These are phyloP conservation scores for Apophysomyces sp. DNA, from an alignment of 371 early-diverging fungal genomes.

Conservation along the genomic window DNA sequence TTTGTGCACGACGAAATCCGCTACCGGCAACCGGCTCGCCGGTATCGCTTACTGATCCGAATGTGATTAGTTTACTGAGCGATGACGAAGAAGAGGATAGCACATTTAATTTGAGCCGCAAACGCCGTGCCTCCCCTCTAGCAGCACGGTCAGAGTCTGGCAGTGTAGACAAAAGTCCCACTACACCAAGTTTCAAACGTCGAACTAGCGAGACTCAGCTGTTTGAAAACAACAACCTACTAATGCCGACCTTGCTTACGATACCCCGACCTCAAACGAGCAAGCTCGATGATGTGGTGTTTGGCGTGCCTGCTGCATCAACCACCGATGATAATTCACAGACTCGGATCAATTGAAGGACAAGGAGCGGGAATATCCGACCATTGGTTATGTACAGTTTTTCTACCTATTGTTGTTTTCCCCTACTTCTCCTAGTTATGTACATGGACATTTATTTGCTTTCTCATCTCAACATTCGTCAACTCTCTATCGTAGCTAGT, in stretches of 20 bases:
- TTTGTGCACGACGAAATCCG: background rate
- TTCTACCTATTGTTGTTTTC: background rate
- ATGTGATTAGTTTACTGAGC: slow-evolving; percentile 38
- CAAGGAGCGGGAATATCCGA: background rate
- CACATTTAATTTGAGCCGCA: background rate
- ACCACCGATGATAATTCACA: background rate
- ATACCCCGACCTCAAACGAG: background rate
- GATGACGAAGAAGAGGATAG: slow-evolving; percentile 32
- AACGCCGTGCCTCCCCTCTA: background rate
- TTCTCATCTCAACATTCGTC: background rate
- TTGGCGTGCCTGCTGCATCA: background rate
- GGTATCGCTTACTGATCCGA: background rate
- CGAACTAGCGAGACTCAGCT: background rate
- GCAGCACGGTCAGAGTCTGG: background rate
- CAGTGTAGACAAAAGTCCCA: background rate
- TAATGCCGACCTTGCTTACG: background rate
- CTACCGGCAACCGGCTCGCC: background rate
- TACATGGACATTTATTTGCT: background rate
- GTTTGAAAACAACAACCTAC: background rate
- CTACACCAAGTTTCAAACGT: background rate
- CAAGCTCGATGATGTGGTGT: background rate
- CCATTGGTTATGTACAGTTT: background rate
- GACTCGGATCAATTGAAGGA: background rate
- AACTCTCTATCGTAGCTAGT: background rate
- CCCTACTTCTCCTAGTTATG: background rate